Percentiles rank a stretch among this genome's conserved stretches.
Conservation (phyloP, 2,329 filamentous ascomycete species). For the Aureobasidium mangrovei region DNA sequence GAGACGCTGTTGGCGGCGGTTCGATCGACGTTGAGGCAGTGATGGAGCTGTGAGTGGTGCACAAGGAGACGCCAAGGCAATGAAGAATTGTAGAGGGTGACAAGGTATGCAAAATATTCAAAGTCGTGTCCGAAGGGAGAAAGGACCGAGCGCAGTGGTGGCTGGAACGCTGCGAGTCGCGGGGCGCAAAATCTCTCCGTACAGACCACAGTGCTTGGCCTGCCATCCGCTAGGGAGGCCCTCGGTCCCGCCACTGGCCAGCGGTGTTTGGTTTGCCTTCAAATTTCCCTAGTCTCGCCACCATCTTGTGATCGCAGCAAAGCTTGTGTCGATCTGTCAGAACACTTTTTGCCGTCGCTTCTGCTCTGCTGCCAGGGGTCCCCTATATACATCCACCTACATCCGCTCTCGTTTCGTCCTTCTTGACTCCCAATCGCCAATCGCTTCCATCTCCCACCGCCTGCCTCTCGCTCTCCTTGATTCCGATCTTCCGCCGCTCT, state of each 20-base stretch:
- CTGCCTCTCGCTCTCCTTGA: background rate
- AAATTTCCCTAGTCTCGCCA: slow-evolving; percentile 10
- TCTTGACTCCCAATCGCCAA: background rate
- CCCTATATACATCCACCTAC: background rate
- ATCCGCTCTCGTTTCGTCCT: background rate
- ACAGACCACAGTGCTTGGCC: no score
- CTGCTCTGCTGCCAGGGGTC: background rate
- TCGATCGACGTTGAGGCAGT: background rate
- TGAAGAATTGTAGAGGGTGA: no score
- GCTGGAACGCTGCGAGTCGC: no score
- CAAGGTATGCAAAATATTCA: background rate
- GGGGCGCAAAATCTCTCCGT: no score
- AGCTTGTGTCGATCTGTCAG: no score
- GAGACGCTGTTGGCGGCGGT: background rate
- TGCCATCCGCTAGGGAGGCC: background rate
- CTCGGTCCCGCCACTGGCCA: background rate
- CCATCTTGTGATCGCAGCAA: background rate
- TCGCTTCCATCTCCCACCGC: background rate
- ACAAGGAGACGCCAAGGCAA: background rate
- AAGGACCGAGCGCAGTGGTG: no score
- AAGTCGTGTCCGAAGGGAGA: background rate
- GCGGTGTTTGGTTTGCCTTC: background rate
- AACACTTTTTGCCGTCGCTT: no score
- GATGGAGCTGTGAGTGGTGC: background rate
- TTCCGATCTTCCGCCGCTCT: slow-evolving; percentile 1